Evolutionary conservation across 1,284 basidiomycete species (phyloP).

Genomic region (Sanguinoderma infundibulare): DNA sequence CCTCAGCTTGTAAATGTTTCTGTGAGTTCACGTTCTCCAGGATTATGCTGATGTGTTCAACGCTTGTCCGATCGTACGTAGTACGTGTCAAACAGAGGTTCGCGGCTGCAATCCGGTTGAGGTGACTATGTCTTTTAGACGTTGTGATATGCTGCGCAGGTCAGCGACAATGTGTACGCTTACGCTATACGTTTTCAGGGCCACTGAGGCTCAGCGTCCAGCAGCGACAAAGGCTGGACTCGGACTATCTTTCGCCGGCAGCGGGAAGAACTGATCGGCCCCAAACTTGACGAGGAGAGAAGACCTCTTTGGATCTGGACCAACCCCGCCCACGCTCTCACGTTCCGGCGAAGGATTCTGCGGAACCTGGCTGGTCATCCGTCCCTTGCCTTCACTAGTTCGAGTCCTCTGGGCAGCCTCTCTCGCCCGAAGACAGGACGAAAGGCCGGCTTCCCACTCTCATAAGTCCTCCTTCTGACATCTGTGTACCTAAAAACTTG

Average conservation of each 20-base stretch:
- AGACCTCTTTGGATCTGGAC: neutral
- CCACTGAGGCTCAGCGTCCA: neutral
- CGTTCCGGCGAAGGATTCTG: too few species aligned
- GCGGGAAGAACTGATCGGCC: neutral
- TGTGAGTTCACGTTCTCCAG: neutral
- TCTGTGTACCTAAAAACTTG: neutral
- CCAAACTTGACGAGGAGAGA: neutral
- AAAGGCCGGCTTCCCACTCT: neutral
- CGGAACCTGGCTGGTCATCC: neutral
- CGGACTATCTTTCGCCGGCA: neutral
- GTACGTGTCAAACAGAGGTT: neutral
- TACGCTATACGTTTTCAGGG: neutral
- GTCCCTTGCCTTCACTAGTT: neutral
- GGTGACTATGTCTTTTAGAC: neutral
- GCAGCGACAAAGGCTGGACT: neutral
- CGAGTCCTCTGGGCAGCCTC: neutral
- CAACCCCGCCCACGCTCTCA: too few species aligned
- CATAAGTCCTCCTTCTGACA: neutral
- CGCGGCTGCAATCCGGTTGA: neutral
- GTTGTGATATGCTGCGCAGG: neutral
- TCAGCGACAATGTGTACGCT: neutral
- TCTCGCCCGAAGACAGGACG: neutral
- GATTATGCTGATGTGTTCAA: neutral
- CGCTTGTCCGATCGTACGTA: neutral
- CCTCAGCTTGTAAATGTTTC: neutral